Percentiles rank a stretch among this genome's conserved stretches.
Conservation (phyloP, 495 filamentous ascomycete species). For the Penicillium mononematosum region DNA sequence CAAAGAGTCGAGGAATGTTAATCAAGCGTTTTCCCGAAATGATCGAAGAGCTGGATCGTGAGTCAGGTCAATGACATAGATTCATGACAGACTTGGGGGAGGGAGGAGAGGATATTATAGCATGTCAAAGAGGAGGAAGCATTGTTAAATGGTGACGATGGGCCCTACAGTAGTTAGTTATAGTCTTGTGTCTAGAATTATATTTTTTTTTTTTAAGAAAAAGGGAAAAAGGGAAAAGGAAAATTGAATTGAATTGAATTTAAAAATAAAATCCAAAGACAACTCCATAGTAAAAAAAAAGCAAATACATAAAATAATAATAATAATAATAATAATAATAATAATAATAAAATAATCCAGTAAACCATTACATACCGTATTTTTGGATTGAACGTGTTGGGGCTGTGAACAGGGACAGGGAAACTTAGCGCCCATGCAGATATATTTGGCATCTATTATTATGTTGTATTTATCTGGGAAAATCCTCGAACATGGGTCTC, state of each 20-base stretch:
- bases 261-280: constrained; percentile 13
- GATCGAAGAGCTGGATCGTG: neutral
- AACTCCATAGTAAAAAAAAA: neutral
- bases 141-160: constrained; percentile 15
- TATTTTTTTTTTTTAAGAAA: constrained; percentile 5
- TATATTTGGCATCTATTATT: constrained; percentile 6
- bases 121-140: constrained; percentile 1
- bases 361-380: constrained; percentile 12
- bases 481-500: neutral
- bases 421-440: constrained; percentile 9
- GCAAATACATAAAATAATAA: neutral
- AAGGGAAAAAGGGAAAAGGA: constrained; percentile 12
- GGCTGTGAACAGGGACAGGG: constrained; percentile 12
- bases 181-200: constrained; percentile 19
- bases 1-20: constrained; percentile 16
- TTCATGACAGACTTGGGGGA: constrained; percentile 16
- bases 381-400: constrained; percentile 7
- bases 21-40: neutral
- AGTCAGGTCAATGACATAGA: constrained; percentile 1
- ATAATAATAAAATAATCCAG: constrained; percentile 11
- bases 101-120: constrained; percentile 36
- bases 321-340: constrained; percentile 7
- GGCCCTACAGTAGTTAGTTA: constrained; percentile 16
- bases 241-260: constrained; percentile 1
- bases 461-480: constrained; percentile 3